Conservation (phyloP, 2,329 filamentous ascomycete genomes). For the Botryotinia narcissicola region DNA sequence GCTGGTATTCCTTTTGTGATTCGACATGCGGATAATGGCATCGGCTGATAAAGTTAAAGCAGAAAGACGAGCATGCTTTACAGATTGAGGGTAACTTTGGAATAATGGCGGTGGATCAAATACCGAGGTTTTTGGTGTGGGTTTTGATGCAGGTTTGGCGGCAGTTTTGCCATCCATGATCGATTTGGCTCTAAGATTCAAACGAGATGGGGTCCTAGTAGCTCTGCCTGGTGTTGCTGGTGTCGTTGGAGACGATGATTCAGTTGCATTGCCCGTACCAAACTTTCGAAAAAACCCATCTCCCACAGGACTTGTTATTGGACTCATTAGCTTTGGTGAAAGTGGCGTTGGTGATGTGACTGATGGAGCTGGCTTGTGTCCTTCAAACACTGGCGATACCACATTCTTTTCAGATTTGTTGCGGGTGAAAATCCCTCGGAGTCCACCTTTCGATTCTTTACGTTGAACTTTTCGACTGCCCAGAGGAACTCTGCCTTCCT, state of each 20-base stretch:
- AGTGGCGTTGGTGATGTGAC: constrained; percentile 3
- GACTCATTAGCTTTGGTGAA: constrained; percentile 24
- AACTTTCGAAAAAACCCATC: constrained; percentile 22
- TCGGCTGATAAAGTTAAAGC: constrained; percentile 68
- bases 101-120: constrained; percentile 77
- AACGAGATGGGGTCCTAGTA: constrained; percentile 27
- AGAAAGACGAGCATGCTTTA: constrained; percentile 70
- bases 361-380: constrained; percentile 17
- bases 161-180: constrained; percentile 27
- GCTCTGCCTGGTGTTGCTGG: constrained; percentile 24
- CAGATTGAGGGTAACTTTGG: constrained; percentile 80
- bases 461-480: constrained; percentile 29
- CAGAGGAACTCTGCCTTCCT: constrained; percentile 28
- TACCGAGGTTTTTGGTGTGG: constrained; percentile 31
- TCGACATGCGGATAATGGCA: constrained; percentile 58
- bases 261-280: constrained; percentile 21
- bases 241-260: constrained; percentile 21
- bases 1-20: constrained; percentile 51
- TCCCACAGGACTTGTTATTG: constrained; percentile 27
- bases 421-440: constrained; percentile 36
- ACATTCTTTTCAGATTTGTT: constrained; percentile 31
- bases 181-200: constrained; percentile 32
- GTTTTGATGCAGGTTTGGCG: constrained; percentile 23
- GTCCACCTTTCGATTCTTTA: constrained; percentile 33
- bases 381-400: constrained; percentile 27